These are phyloP conservation scores for Spathaspora boniae DNA, from an alignment of 805 yeast genomes.

Conservation along the genomic window DNA sequence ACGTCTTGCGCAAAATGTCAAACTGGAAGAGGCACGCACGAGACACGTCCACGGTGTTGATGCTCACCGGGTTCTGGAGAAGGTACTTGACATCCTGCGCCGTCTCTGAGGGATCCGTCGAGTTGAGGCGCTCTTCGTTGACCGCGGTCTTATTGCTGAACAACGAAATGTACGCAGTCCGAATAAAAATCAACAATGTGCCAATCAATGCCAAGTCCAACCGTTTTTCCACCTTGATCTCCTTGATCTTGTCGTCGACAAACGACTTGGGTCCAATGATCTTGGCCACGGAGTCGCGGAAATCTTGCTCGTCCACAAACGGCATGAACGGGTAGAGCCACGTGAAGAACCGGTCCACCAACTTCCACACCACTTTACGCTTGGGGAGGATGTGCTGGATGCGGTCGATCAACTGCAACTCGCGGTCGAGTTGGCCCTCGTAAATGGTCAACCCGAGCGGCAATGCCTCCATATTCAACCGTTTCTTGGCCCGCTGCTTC, in stretches of 20 bases:
- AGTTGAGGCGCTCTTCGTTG: constrained; percentile 23
- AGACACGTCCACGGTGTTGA: constrained; percentile 46
- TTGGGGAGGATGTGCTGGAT: constrained; percentile 39
- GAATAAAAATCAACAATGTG: constrained; percentile 35
- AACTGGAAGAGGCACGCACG: constrained; percentile 55
- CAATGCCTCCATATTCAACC: constrained; percentile 16
- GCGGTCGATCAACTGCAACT: constrained; percentile 26
- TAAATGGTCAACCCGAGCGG: constrained; percentile 32
- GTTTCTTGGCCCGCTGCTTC: constrained; percentile 13
- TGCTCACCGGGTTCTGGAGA: constrained; percentile 43
- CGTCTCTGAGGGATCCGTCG: constrained; percentile 19
- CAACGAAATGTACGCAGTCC: constrained; percentile 41
- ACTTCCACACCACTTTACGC: constrained; percentile 35
- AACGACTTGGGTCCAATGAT: constrained; percentile 33
- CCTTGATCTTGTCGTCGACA: constrained; percentile 21
- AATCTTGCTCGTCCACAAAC: constrained; percentile 37
- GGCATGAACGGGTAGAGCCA: constrained; percentile 49
- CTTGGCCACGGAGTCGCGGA: constrained; percentile 22
- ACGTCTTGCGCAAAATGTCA: constrained; percentile 39
- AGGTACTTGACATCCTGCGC: constrained; percentile 35
- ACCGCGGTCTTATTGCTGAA: constrained; percentile 26
- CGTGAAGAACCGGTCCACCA: constrained; percentile 40
- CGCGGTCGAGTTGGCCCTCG: constrained; percentile 28
- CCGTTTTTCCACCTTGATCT: constrained; percentile 32
- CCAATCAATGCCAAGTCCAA: constrained; percentile 41